Conservation (phyloP, 2,329 filamentous ascomycete species). For the Elsinoe fawcettii region DNA sequence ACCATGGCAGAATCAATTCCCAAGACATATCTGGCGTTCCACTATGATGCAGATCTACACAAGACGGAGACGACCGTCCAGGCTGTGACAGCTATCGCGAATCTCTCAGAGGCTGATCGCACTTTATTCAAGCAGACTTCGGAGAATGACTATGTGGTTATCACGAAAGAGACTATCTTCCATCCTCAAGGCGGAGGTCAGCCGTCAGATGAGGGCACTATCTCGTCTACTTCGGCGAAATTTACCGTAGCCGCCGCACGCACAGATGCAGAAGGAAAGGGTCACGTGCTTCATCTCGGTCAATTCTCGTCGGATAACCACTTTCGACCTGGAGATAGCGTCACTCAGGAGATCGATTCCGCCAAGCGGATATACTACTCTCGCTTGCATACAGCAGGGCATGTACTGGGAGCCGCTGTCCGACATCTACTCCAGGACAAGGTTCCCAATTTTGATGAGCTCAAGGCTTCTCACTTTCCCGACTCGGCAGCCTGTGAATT, state of each 20-base stretch:
- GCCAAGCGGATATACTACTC: constrained; percentile 57
- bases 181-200: constrained; percentile 22
- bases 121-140: constrained; percentile 16
- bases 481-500: constrained; percentile 62
- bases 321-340: constrained; percentile 19
- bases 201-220: constrained; percentile 19
- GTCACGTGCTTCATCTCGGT: constrained; percentile 20
- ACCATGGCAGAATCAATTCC: background rate
- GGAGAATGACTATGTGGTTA: constrained; percentile 16
- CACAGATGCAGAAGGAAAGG: constrained; percentile 11
- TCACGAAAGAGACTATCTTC: constrained; percentile 20
- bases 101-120: constrained; percentile 14
- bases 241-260: constrained; percentile 20
- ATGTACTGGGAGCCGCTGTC: constrained; percentile 63
- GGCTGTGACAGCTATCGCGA: constrained; percentile 6
- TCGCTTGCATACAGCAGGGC: constrained; percentile 64
- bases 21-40: constrained; percentile 19
- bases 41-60: constrained; percentile 24
- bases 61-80: constrained; percentile 19
- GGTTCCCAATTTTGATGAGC: constrained; percentile 52
- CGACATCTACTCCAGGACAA: constrained; percentile 47
- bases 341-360: constrained; percentile 53
- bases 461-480: constrained; percentile 66
- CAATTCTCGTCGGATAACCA: constrained; percentile 14
- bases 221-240: constrained; percentile 11